Evolutionary conservation across 805 yeast genomes (phyloP), one percentile per base, ranked within the genome.

Genomic region (Torulaspora microellipsoides): DNA sequence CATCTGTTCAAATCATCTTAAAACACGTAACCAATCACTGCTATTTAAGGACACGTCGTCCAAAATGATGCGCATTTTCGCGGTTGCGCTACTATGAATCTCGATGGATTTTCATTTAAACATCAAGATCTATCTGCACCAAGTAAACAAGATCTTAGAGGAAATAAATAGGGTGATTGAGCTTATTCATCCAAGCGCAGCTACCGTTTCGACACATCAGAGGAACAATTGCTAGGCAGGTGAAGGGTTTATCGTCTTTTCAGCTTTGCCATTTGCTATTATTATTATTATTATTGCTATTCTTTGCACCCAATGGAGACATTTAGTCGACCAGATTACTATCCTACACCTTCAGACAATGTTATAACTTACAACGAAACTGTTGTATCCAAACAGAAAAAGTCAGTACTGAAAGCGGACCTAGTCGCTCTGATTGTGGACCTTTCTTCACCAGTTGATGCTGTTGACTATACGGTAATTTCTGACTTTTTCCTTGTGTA

Each of bases 401-500:
- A 44, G 13, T 41, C 50, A 2, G 57, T 63, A 1, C 36, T 55
- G 9, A 55, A 52, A 37, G 49, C 60, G n/a, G 64, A 62, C 38
- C 44, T 62, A 10, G 47, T 45, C 27, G 68, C 67, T 2, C 62
- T 82, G 14, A 63, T 82, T 8, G 78, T 77, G 8, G 80, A 80
- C 53, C 60, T 83, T 27, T 83, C 95, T 1, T 78, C 86, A 9
- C 90, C 93, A 4, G 77, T 56, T 15, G 68, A 79, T 45, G 66
- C 78, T 5, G 75, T 91, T 13, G 90, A 88, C 62, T 91, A 91
- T 62, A 77, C 80, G 48, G 72, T 84, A 31, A 68, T 90, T 43
- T 77, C 90, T 37, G 97, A 93, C 66, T 89, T 93, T 62, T 86
- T 91, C 61, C 72, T 91, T 39, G 81, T 95, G 1, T 90, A 78